Evolutionary conservation across 495 filamentous ascomycete species (phyloP), one percentile per base, ranked within the genome.

Genomic region (Pseudevernia furfuracea): DNA sequence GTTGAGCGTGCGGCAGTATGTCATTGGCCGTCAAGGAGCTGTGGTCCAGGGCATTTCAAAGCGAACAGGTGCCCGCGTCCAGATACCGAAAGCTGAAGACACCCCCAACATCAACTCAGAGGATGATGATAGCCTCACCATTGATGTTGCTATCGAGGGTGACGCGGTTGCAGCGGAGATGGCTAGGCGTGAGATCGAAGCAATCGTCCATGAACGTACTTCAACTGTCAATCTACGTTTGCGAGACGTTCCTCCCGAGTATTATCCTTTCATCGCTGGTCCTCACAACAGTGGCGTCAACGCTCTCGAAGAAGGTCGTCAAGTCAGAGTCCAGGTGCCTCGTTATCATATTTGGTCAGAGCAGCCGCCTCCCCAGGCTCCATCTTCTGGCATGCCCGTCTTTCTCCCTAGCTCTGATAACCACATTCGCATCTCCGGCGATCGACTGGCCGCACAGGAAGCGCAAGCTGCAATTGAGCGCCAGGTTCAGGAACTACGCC

Each of bases 261-360:
- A 90, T 73, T 99, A 91, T 76, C 95, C 93, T 19, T 97, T 97
- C 79, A 89, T 99, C 73, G 87, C 89, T 32, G 92, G 92, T 32
- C 84, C 89, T 19, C 84, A 92, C 71, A 89, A 91, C 70, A 77
- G 78, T 39, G 77, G 82, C 55, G 76, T 89, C 65, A 80, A 83
- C 48, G 81, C 82, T 44, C 80, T 96, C 44, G 89, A 96, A 74
- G 76, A 87, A 64, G 81, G 83, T 57, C 85, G 85, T 34, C 82
- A 87, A 60, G 76, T 94, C 23, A 86, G 87, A 71, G 78, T 96
- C 41, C 82, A 89, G 58, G 85, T 96, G 53, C 92, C 92, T 61
- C 84, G 88, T 37, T 88, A 92, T 70, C 85, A 90, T 69, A 87
- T 83, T 28, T 92, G 87, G 85, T 81, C 80, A 44, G 74, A 77